Percentiles rank a stretch among this genome's conserved stretches.
Conservation (phyloP, 345 rosid species). For the Trapa bicornis region DNA sequence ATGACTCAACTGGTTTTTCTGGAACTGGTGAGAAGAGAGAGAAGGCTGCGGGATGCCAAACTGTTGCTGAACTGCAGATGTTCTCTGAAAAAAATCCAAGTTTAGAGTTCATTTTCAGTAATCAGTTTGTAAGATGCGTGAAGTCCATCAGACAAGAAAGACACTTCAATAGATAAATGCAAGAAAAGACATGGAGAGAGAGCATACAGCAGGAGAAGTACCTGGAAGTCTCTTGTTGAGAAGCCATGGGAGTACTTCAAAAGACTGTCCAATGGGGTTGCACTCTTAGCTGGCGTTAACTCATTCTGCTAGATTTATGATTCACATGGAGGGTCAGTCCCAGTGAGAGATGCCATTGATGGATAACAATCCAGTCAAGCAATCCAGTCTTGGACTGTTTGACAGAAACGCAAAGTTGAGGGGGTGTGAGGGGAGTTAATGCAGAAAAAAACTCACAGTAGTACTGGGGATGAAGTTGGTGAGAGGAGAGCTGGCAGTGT, state of each 20-base stretch:
- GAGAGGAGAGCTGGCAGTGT: conserved; percentile 82
- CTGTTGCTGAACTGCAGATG: conserved; percentile 33
- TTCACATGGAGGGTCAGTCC: too few relatives aligned
- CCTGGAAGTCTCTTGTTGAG: neutral
- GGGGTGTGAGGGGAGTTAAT: neutral
- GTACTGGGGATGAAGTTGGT: conserved; percentile 31
- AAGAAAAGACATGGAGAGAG: neutral
- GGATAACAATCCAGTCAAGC: too few relatives aligned
- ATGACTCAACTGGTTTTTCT: conserved; percentile 39
- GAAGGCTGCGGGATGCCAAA: conserved; percentile 28
- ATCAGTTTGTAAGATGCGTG: conserved; percentile 8
- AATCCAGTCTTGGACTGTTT: neutral
- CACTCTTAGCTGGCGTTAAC: neutral
- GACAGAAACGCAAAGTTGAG: neutral
- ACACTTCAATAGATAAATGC: conserved; percentile 23
- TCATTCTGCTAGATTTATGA: neutral
- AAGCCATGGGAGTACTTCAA: neutral
- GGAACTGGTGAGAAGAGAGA: conserved; percentile 21
- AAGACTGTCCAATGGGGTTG: neutral
- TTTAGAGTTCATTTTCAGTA: neutral
- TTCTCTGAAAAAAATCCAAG: conserved; percentile 25
- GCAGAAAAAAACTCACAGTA: conserved; percentile 16
- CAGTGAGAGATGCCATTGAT: too few relatives aligned
- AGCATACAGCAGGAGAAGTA: neutral
- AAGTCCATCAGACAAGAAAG: neutral